Percentiles rank a stretch among this genome's conserved stretches.
These are phyloP conservation scores for Lachnellula suecica DNA, from an alignment of 2,329 filamentous ascomycete species.

Conservation along the genomic window DNA sequence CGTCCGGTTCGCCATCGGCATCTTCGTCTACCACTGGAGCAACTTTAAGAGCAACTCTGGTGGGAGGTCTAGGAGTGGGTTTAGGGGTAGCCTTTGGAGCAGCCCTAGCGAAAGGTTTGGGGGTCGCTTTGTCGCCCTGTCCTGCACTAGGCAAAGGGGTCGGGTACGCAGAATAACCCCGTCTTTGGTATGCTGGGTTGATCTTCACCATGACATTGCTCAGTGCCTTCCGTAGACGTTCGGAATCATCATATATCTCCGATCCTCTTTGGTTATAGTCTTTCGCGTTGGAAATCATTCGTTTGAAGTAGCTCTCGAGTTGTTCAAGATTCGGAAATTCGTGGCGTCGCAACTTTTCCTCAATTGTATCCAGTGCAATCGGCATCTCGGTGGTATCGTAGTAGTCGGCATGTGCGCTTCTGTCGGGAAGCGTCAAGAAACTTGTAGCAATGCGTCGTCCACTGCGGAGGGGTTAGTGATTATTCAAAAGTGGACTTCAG, in stretches of 20 bases:
- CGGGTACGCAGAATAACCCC: constrained; percentile 67
- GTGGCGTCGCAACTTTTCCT: constrained; percentile 68
- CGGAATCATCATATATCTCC: constrained; percentile 76
- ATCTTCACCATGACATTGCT: constrained; percentile 86
- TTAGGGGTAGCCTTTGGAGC: neutral
- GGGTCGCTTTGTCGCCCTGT: constrained; percentile 16
- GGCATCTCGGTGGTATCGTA: constrained; percentile 77
- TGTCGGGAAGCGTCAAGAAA: constrained; percentile 71
- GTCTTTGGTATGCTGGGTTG: constrained; percentile 76
- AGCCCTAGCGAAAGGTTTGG: neutral
- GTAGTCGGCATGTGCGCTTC: constrained; percentile 68
- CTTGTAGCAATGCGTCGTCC: constrained; percentile 72
- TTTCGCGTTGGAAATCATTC: constrained; percentile 85
- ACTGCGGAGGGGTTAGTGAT: constrained; percentile 38
- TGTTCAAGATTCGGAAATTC: constrained; percentile 71
- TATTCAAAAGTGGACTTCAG: neutral
- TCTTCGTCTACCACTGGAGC: constrained; percentile 31
- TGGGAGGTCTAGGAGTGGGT: neutral
- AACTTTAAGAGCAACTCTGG: neutral
- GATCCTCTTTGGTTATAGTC: constrained; percentile 76
- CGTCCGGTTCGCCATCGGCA: constrained; percentile 33
- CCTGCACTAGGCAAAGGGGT: constrained; percentile 64
- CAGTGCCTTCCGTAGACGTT: constrained; percentile 80
- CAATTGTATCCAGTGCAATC: constrained; percentile 74
- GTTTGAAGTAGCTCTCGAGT: constrained; percentile 82